Evolutionary conservation across 129 eudicot genomes (phyloP), one percentile per base, ranked within the genome.

Genomic region (Flaveria sonorensis): DNA sequence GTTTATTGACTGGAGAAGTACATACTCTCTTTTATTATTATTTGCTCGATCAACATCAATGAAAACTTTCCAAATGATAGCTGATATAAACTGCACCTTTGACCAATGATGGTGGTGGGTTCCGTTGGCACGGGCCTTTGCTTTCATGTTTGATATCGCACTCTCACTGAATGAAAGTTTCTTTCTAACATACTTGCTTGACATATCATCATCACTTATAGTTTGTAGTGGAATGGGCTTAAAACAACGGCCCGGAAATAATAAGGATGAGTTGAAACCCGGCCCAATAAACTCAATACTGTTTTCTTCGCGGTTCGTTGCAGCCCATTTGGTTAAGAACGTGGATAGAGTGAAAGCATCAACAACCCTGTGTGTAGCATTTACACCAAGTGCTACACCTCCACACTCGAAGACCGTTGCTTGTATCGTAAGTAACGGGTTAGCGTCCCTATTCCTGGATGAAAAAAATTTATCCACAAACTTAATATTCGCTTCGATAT

Each of bases 371-470:
- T 57, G 64, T 20, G 30, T 30, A 57, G 36, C 30, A 57, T 13
- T 21, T 57, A 57, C 64, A 21, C 64, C 64, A 57, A 57, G 28
- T 10, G 64, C 5, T 0, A 21, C 32, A 9, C 64, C 32, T 20
- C 64, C 64, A 57, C 64, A 57, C 64, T 21, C 64, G 36, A 57
- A 57, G 32, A 57, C 10, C 32, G 64, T 57, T 23, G 6, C 64
- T 57, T 57, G 64, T 20, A 23, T 21, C 7, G 64, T 30, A 21
- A 57, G 64, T 10, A 57, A 21, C 15, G 15, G 15, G 16, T 57
- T 21, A 21, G 64, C 64, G 0, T 3, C 32, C 64, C 1, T 6
- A 3, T 5, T 14, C 28, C 23, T 21, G 32, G 64, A 57, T 10
- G 64, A 30, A 9, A 57, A 10, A 4, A 57, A 9, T 21, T 57